phyloP scores from a whole-genome alignment of 2,329 filamentous ascomycete species.

The Epichloe elymi region DNA sequence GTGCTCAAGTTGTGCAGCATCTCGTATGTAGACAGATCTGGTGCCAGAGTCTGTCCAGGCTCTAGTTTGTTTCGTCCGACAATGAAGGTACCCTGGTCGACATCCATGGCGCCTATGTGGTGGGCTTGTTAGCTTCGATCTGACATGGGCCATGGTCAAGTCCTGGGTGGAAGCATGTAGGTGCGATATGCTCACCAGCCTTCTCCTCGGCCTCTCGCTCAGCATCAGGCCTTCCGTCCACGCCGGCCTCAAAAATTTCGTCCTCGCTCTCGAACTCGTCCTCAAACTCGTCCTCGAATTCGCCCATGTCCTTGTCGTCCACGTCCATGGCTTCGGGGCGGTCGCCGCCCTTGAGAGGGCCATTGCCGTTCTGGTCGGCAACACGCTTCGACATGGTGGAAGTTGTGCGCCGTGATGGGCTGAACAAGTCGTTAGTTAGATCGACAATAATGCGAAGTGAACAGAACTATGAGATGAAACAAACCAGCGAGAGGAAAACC shows the following conservation, averaged over 20 bases:
- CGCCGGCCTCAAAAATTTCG: slow-evolving; percentile 86
- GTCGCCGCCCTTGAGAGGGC: slow-evolving; percentile 45
- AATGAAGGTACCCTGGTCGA: slow-evolving; percentile 91
- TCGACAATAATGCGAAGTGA: background rate
- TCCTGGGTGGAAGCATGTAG: background rate
- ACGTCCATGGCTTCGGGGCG: slow-evolving; percentile 55
- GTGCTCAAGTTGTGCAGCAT: slow-evolving; percentile 93
- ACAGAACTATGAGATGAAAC: background rate
- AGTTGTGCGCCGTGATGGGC: background rate
- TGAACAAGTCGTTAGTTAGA: background rate
- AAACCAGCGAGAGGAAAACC: too few relatives aligned
- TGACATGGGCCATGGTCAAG: too few relatives aligned
- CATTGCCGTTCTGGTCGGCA: slow-evolving; percentile 31
- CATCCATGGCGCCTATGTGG: slow-evolving; percentile 57
- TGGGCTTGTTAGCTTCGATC: background rate
- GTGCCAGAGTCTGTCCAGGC: slow-evolving; percentile 78
- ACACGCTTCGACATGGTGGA: slow-evolving; percentile 46
- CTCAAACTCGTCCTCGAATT: slow-evolving; percentile 94
- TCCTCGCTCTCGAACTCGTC: slow-evolving; percentile 81
- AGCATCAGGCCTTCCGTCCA: slow-evolving; percentile 82
- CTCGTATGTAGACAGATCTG: slow-evolving; percentile 89
- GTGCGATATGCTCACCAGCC: slow-evolving; percentile 31
- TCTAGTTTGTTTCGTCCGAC: slow-evolving; percentile 86
- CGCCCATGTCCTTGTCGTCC: slow-evolving; percentile 52
- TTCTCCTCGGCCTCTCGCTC: slow-evolving; percentile 85